Conservation (phyloP, 2,329 filamentous ascomycete genomes). For the Ustulina deusta region DNA sequence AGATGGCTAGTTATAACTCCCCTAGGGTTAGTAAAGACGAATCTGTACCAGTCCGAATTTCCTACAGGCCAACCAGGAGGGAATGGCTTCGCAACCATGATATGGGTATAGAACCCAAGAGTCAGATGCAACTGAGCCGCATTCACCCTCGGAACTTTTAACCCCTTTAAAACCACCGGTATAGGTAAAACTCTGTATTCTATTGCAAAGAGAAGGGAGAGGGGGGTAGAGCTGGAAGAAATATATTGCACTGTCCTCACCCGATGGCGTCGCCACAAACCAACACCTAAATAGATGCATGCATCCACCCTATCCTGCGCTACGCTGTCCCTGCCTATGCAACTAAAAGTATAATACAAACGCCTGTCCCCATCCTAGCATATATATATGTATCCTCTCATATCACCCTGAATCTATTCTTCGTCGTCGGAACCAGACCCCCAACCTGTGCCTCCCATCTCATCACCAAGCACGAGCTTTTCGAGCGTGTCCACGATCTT, state of each 20-base stretch:
- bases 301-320: not conserved
- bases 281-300: not conserved
- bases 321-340: not conserved
- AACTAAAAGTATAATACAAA: not conserved
- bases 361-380: not conserved
- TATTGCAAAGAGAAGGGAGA: not conserved
- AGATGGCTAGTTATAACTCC: too few relatives aligned
- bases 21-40: too few relatives aligned
- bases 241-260: not conserved
- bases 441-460: not conserved
- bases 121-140: too few relatives aligned
- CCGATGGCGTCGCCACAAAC: not conserved
- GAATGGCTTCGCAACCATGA: too few relatives aligned
- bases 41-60: not conserved
- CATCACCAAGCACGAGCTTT: slow-evolving; percentile 15
- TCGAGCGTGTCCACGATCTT: slow-evolving; percentile 1
- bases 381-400: not conserved
- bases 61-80: too few relatives aligned
- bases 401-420: not conserved
- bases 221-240: not conserved
- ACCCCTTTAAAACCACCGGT: not conserved
- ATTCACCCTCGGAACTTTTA: too few relatives aligned
- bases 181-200: not conserved
- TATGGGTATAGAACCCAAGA: too few relatives aligned
- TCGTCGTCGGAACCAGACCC: slow-evolving; percentile 1